Percentiles rank a stretch among this genome's conserved stretches.
phyloP scores from a whole-genome alignment of 2,329 filamentous ascomycete species.

The Huntiella savannae region DNA sequence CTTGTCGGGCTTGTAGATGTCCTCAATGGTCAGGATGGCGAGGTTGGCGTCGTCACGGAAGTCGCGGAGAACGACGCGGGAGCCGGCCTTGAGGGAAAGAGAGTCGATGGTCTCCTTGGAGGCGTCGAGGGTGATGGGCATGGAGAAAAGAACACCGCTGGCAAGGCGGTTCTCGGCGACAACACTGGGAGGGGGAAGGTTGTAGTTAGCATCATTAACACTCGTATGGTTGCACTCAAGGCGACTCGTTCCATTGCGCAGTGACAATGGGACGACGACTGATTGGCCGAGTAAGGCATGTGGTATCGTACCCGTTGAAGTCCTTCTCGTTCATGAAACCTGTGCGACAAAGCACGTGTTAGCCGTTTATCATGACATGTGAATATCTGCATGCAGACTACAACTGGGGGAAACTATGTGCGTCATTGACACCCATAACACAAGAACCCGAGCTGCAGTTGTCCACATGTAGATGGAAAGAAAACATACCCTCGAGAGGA shows the following conservation, averaged over 20 bases:
- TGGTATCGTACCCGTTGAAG: constrained; percentile 58
- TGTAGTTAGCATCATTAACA: not conserved
- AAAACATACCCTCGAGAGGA: constrained; percentile 68
- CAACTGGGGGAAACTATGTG: not conserved
- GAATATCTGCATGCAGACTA: not conserved
- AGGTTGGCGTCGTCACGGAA: constrained; percentile 92
- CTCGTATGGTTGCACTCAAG: too few species aligned
- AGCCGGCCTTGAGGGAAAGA: constrained; percentile 57
- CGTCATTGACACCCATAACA: not conserved
- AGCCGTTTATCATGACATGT: not conserved
- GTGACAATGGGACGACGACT: not conserved
- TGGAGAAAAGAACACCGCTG: constrained; percentile 81
- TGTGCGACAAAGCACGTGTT: constrained; percentile 19
- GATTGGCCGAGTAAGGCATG: not conserved
- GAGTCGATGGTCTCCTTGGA: constrained; percentile 55
- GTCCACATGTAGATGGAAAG: too few species aligned
- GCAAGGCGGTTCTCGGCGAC: constrained; percentile 73
- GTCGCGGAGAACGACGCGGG: constrained; percentile 75
- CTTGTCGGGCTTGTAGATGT: constrained; percentile 94
- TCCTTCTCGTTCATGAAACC: constrained; percentile 96
- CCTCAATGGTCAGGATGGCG: constrained; percentile 86
- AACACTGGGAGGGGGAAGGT: constrained; percentile 37
- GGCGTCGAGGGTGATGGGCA: constrained; percentile 89
- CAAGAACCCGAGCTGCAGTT: too few species aligned
- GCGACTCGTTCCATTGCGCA: too few species aligned